Evolutionary conservation across 176 grass and related monocot genomes (phyloP), one percentile per base, ranked within the genome.

Genomic region (Raddia distichophylla): DNA sequence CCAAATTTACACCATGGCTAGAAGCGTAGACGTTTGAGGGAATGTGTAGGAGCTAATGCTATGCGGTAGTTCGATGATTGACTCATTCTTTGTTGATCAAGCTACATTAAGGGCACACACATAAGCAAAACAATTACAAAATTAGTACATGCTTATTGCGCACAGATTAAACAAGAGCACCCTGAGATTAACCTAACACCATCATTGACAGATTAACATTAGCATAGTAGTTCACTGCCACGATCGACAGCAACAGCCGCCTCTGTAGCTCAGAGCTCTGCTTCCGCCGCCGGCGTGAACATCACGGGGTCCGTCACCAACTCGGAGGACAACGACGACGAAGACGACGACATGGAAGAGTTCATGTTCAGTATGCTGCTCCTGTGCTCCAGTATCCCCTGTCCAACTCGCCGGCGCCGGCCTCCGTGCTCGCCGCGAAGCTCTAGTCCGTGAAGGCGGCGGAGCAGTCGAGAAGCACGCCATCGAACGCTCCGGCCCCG

Each of bases 381-480:
- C 92, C 92, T 91, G 83, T 91, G 82, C 69, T 94, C 92, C 92
- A 94, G 83, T 94, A 94, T 16, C 69, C 69, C 82, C 71, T 91
- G 76, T 75, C 89, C 76, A 86, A 84, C 32, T 71, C 27, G 27
- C 27, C 27, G 27, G 27, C 76, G 44, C 17, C 13, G 10, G 20
- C 71, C 20, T 76, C 89, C 7, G 60, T 16, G 52, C 45, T 58
- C 13, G 33, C 75, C 6, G 49, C 69, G 16, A 73, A 64, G 66
- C 82, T 69, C 40, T 79, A 62, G 5, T 80, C 56, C 32, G 54
- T 48, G 63, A 2, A 56, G 64, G 71, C 57, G 17, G 7, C 69
- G 0, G 71, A 64, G 0, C 82, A 68, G 71, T 71, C 82, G 11
- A 71, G 48, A 43, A 89, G 48, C 2, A 69, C 76, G 3, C 76